Conservation (phyloP, 805 yeast species). For the Cyberlindnera xylosilytica region DNA sequence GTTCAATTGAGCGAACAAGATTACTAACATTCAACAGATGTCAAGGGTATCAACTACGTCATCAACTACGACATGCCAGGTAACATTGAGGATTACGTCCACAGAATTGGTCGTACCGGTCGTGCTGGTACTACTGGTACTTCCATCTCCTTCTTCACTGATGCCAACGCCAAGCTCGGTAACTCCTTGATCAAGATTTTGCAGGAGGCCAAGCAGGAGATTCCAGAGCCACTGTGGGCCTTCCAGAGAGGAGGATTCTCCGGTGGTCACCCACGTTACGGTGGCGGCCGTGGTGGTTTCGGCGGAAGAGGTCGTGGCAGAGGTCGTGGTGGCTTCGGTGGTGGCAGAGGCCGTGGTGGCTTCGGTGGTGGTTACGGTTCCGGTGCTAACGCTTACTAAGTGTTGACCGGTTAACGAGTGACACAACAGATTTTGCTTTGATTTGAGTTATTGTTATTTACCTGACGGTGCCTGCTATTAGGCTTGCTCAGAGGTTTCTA, state of each 20-base stretch:
- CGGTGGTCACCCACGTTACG: slow-evolving; percentile 48
- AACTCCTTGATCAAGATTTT: slow-evolving; percentile 85
- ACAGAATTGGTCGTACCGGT: slow-evolving; percentile 94
- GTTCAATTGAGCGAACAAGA: too few species aligned
- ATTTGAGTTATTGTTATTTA: background rate
- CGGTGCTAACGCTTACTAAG: slow-evolving; percentile 5
- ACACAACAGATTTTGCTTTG: background rate
- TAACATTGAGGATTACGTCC: slow-evolving; percentile 97
- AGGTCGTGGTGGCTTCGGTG: slow-evolving; percentile 23
- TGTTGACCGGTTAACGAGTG: background rate
- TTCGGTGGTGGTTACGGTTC: slow-evolving; percentile 12
- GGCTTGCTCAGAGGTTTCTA: too few species aligned
- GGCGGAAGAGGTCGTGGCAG: slow-evolving; percentile 32
- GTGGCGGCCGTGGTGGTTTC: slow-evolving; percentile 35
- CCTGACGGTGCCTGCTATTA: background rate
- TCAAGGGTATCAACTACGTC: slow-evolving; percentile 93
- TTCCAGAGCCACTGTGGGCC: slow-evolving; percentile 76
- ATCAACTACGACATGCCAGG: slow-evolving; percentile 97
- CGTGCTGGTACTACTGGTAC: slow-evolving; percentile 98
- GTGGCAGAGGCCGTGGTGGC: slow-evolving; percentile 21
- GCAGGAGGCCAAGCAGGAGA: slow-evolving; percentile 90
- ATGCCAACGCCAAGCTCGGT: slow-evolving; percentile 82
- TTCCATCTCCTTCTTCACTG: slow-evolving; percentile 92
- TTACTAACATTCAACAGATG: slow-evolving; percentile 58
- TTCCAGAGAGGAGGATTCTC: slow-evolving; percentile 75